Evolutionary conservation across 2,329 filamentous ascomycete species (phyloP).

Genomic region (Ophiognomonia clavigignenti-juglandacearum): DNA sequence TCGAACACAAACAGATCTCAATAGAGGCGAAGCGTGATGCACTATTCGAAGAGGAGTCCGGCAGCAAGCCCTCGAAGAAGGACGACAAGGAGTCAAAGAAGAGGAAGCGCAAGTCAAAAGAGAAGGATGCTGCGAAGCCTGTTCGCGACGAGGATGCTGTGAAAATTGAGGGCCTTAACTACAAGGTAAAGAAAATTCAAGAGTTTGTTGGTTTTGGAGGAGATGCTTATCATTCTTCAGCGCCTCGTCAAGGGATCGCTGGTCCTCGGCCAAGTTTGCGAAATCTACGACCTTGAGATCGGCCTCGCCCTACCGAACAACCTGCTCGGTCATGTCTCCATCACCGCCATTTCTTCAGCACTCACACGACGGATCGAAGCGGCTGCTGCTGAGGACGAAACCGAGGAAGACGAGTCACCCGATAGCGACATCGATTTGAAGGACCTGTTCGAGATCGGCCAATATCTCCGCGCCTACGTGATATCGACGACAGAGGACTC

Average conservation of each 20-base stretch:
- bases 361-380: constrained; percentile 74
- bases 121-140: constrained; percentile 41
- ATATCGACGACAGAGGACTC: constrained; percentile 68
- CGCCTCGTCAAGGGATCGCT: constrained; percentile 80
- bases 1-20: constrained; percentile 95
- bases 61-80: constrained; percentile 40
- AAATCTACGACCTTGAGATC: constrained; percentile 75
- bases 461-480: constrained; percentile 84
- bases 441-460: constrained; percentile 72
- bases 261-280: constrained; percentile 79
- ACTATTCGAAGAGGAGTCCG: constrained; percentile 74
- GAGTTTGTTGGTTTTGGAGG: constrained; percentile 10
- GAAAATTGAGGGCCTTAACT: constrained; percentile 82
- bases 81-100: constrained; percentile 43
- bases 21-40: constrained; percentile 91
- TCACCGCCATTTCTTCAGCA: constrained; percentile 83
- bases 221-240: constrained; percentile 36
- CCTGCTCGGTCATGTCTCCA: constrained; percentile 79
- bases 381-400: constrained; percentile 53
- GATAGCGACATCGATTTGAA: constrained; percentile 65
- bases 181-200: constrained; percentile 58
- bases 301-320: constrained; percentile 87
- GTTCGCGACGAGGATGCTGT: constrained; percentile 53
- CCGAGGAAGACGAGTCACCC: constrained; percentile 45
- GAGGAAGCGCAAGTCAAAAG: constrained; percentile 49